Evolutionary conservation across 2,329 filamentous ascomycete genomes (phyloP).

Genomic region (Ascochyta pisi): DNA sequence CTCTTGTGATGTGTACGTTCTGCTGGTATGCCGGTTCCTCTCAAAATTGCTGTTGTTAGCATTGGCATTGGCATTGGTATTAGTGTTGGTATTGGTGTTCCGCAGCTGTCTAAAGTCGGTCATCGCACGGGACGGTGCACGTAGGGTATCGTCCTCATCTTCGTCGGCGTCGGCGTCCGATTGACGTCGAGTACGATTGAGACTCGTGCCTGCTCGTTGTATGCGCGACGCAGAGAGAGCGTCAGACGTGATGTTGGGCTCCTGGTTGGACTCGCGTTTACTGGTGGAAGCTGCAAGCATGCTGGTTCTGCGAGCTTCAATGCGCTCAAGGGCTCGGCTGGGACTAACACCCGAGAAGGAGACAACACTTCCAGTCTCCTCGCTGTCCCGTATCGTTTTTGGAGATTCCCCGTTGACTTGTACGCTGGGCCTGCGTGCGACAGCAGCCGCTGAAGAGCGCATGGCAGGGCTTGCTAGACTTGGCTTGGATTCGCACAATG

Average conservation of each 20-base stretch:
- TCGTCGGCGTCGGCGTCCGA: constrained; percentile 42
- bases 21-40: constrained; percentile 30
- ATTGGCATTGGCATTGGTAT: constrained; percentile 22
- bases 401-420: constrained; percentile 48
- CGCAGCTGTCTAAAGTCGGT: constrained; percentile 53
- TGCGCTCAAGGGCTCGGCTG: constrained; percentile 50
- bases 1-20: constrained; percentile 48
- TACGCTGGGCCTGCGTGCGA: constrained; percentile 44
- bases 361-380: constrained; percentile 42
- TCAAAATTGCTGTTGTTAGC: constrained; percentile 23
- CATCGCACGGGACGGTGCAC: constrained; percentile 57
- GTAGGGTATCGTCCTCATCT: constrained; percentile 50
- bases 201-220: constrained; percentile 48
- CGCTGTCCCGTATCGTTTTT: constrained; percentile 41
- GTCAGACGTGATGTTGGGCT: constrained; percentile 28
- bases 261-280: constrained; percentile 43
- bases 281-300: constrained; percentile 30
- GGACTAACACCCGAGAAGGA: constrained; percentile 39
- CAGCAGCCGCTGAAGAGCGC: constrained; percentile 29
- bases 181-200: constrained; percentile 46
- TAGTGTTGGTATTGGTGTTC: constrained; percentile 26
- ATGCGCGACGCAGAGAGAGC: constrained; percentile 38
- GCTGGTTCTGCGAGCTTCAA: constrained; percentile 54
- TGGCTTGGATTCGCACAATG: constrained; percentile 61
- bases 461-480: constrained; percentile 41